Base-by-base conservation (phyloP, 176 grass and related monocot genomes). In the Triticum timopheevii region DNA sequence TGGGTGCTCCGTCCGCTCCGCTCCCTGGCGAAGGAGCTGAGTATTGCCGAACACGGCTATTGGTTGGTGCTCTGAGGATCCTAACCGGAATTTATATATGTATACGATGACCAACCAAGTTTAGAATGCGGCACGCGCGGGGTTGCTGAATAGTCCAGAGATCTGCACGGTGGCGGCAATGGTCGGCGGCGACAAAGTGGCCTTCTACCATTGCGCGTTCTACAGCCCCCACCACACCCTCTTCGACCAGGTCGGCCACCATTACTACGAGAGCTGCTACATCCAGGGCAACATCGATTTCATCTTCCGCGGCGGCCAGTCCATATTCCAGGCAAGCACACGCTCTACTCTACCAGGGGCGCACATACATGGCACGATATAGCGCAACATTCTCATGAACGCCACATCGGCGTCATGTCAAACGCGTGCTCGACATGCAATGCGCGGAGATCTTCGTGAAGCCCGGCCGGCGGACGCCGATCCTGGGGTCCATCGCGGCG, bases 281-380 rank as follows among this genome's bases (percentile, higher is more conserved):
- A 96, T 98, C 25, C 92, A 98, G 73, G 94, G 97, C 49, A 98
- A 96, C 79, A 93, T 98, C 65, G 97, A 98, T 54, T 98, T 98
- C 82, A 98, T 98, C 88, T 98, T 96, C 27, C 92, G 92, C 73
- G 65, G 77, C 10, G 97, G 90, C 25, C 94, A 96, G 69, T 98
- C 97, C 34, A 85, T 98, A 7, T 98, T 96, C 83, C 90, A 98
- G 93, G 95, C 71, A 93, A 95, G 74, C 79, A 10, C 42, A 1
- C 5, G 8, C 28, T 33, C 42, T 12, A 15, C 10, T 63, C 49
- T 52, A 52, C 0, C 15, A 17, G 30, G 50, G 10, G 4, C 39
- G 8, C 4, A 10, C 16, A 11, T 24, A 23, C 16, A 34, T 78
- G 35, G 5, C 38, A 73, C 10, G 36, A 5, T 11, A 10, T 34